Conservation (phyloP, 495 filamentous ascomycete genomes). For the Aspergillus ostianus region DNA sequence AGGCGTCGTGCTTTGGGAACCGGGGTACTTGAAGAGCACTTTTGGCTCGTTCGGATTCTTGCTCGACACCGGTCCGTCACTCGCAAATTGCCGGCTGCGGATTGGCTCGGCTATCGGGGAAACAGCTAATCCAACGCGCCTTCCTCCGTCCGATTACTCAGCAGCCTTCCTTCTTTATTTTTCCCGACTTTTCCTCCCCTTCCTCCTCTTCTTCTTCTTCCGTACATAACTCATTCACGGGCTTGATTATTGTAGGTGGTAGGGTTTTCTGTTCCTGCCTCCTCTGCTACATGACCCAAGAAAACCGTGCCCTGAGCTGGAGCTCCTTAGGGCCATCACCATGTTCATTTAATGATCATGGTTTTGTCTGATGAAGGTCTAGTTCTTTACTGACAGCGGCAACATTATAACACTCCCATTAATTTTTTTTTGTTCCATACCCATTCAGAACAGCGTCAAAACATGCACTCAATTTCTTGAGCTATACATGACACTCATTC, state of each 20-base stretch:
- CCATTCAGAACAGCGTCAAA: no score
- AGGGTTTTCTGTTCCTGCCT: conserved; percentile 46
- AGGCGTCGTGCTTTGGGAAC: conserved; percentile 17
- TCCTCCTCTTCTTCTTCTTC: conserved; percentile 43
- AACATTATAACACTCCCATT: conserved; percentile 9
- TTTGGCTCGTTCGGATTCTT: conserved; percentile 33
- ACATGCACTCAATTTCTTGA: no score
- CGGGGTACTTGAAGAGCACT: conserved; percentile 36
- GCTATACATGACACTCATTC: no score
- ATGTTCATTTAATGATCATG: conserved; percentile 8
- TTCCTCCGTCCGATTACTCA: conserved; percentile 15
- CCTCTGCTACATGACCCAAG: conserved; percentile 67
- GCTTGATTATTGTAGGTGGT: conserved; percentile 90
- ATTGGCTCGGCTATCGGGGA: conserved; percentile 40
- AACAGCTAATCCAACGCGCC: conserved; percentile 25
- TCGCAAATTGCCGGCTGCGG: conserved; percentile 35
- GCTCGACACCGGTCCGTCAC: conserved; percentile 27
- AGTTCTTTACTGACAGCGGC: conserved; percentile 29
- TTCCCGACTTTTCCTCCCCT: conserved; percentile 39
- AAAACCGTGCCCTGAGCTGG: conserved; percentile 65
- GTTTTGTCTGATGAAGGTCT: conserved; percentile 20
- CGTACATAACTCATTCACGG: conserved; percentile 57
- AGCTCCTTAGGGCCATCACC: conserved; percentile 51
- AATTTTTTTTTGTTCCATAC: no score
- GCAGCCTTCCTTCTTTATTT: conserved; percentile 18